A percentile compares a stretch with the other conserved stretches of the same genome.
phyloP scores from a whole-genome alignment of 768 basidiomycete species.

The Lentinula raphanica region DNA sequence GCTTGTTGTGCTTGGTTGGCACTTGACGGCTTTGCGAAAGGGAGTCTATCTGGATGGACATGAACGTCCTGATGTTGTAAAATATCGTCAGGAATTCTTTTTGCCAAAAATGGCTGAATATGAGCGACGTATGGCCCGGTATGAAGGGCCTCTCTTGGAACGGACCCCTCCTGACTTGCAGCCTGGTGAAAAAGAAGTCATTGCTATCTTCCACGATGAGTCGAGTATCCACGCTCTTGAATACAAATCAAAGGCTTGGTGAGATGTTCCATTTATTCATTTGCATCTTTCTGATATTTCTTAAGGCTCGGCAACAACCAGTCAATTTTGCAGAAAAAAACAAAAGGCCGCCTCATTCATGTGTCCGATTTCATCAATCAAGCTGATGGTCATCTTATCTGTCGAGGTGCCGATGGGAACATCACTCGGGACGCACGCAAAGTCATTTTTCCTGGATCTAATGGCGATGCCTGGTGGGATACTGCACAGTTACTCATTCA shows the following conservation, averaged over 20 bases:
- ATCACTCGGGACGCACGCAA: conserved; percentile 18
- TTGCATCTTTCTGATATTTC: conserved; percentile 1
- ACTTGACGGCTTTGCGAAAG: conserved; percentile 19
- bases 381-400: conserved; percentile 16
- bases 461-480: conserved; percentile 19
- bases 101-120: conserved; percentile 19
- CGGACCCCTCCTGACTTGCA: too few relatives aligned
- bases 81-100: conserved; percentile 25
- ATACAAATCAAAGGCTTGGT: too few relatives aligned
- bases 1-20: conserved; percentile 30
- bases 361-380: conserved; percentile 25
- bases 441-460: conserved; percentile 14
- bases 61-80: conserved; percentile 29
- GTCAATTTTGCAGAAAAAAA: conserved; percentile 9
- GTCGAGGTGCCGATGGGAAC: conserved; percentile 6
- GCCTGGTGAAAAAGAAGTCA: too few relatives aligned
- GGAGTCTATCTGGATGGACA: conserved; percentile 36
- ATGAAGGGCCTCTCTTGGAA: too few relatives aligned
- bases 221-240: too few relatives aligned
- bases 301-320: conserved; percentile 9
- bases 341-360: conserved; percentile 21
- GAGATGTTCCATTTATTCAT: too few relatives aligned
- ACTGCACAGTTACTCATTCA: conserved; percentile 14
- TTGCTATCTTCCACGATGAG: too few relatives aligned
- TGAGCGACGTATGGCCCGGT: too few relatives aligned